These are phyloP conservation scores for Globisporangium canariense DNA, from an alignment of 352 stramenopile genomes.

Conservation along the genomic window DNA sequence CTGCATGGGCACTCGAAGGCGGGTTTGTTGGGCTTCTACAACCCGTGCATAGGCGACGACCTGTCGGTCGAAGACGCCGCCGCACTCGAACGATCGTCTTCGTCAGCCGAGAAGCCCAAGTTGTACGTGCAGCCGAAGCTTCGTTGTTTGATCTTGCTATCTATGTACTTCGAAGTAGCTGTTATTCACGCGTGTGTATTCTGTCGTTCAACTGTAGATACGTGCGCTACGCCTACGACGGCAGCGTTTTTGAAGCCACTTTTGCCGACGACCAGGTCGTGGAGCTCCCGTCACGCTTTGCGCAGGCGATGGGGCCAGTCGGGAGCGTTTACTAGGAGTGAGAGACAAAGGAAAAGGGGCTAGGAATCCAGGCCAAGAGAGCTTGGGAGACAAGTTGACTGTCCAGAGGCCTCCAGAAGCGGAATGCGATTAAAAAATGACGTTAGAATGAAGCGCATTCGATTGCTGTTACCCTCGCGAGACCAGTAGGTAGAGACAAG, in stretches of 20 bases:
- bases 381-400: neutral
- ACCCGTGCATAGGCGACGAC: conserved; percentile 57
- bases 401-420: neutral
- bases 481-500: no score
- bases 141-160: no score
- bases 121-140: conserved; percentile 35
- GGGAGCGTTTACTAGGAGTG: conserved; percentile 56
- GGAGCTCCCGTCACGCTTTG: conserved; percentile 65
- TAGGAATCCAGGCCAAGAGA: neutral
- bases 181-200: conserved; percentile 6
- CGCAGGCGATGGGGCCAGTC: conserved; percentile 61
- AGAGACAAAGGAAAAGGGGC: neutral
- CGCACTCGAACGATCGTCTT: neutral
- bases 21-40: conserved; percentile 77
- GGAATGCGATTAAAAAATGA: neutral
- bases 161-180: neutral
- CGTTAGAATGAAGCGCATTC: neutral
- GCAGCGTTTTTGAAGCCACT: conserved; percentile 75
- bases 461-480: no score
- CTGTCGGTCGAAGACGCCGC: conserved; percentile 36
- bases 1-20: conserved; percentile 61
- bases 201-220: conserved; percentile 35
- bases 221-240: conserved; percentile 71
- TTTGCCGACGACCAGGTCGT: conserved; percentile 76
- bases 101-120: conserved; percentile 33